phyloP scores from a whole-genome alignment of 306 rosid genomes.

The Cicer chorassanicum region DNA sequence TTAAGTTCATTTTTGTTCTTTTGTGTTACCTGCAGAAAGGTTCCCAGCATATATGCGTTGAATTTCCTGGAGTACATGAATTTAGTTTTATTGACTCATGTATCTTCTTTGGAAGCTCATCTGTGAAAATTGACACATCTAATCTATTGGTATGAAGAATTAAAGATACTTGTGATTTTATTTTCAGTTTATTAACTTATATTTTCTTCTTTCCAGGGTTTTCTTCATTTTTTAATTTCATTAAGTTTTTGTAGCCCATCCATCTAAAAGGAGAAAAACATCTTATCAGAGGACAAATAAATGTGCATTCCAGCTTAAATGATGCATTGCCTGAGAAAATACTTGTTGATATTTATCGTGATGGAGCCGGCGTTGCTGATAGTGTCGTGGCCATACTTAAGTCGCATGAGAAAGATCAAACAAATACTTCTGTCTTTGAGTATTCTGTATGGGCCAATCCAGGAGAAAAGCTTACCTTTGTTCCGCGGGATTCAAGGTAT shows the following conservation, averaged over 20 bases:
- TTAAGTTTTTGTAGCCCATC: constrained; percentile 64
- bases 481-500: constrained; percentile 87
- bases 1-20: constrained; percentile 45
- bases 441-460: constrained; percentile 78
- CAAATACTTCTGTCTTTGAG: constrained; percentile 60
- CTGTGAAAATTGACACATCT: constrained; percentile 72
- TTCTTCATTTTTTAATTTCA: constrained; percentile 12
- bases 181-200: constrained; percentile 5
- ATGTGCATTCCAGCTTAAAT: constrained; percentile 60
- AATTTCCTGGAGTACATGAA: constrained; percentile 88
- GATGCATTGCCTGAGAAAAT: constrained; percentile 70
- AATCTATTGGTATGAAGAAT: constrained; percentile 63
- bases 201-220: constrained; percentile 21
- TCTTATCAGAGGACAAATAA: constrained; percentile 83
- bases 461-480: constrained; percentile 74
- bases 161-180: constrained; percentile 18
- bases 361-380: constrained; percentile 54
- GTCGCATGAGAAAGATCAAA: constrained; percentile 58
- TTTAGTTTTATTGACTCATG: constrained; percentile 78
- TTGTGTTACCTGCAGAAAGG: constrained; percentile 82
- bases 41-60: constrained; percentile 77
- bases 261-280: constrained; percentile 83
- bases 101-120: constrained; percentile 87
- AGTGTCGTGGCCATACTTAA: constrained; percentile 55
- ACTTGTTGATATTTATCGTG: constrained; percentile 64